Base-by-base conservation (phyloP, 768 basidiomycete genomes). In the Dioszegia hungarica region DNA sequence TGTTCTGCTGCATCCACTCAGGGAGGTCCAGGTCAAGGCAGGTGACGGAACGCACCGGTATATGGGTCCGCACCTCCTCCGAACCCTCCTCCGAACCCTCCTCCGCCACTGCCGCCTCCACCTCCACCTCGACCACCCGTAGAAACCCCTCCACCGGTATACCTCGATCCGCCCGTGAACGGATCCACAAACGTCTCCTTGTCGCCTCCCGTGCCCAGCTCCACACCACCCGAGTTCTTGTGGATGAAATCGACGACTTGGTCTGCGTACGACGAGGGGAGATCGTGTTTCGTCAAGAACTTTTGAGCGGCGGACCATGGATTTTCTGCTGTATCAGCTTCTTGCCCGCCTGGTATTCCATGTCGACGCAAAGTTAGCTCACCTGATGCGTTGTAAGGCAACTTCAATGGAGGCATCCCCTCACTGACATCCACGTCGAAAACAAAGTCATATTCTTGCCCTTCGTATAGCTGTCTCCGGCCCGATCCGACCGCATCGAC, bases 391-490 rank as follows among this genome's bases (percentile, higher is more conserved):
- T 98, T 97, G 75, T 89, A 98, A 0, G 94, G 94, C 20, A 99
- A 81, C 71, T 97, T 98, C 62, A 98, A 79, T 6, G 93, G 86
- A 11, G 94, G 93, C 15, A 84, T 85, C 2, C 92, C 93, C 58
- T 95, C 94, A 68, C 90, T 82, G 25, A 97, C 86, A 68, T 98
- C 95, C 33, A 99, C 93, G 70, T 95, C 93, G 68, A 98, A 97
- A n/a, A 99, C 94, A 68, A 95, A 95, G 77, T 99, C 95, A 70
- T 93, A 99, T 77, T 98, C 94, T 70, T 86, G 86, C 17, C 95
- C 95, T 65, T 91, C 77, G 70, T 88, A 87, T n/a, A 95, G 81
- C 76, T 93, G 89, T 76, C 89, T 93, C 56, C 90, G 82, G n/a
- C 84, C 84, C 33, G 86, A 84, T 22, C 92, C 89, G 49, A 94